Evolutionary conservation across 2,329 filamentous ascomycete genomes (phyloP), one percentile per base, ranked within the genome.

Genomic region (Aureobasidium sp.): DNA sequence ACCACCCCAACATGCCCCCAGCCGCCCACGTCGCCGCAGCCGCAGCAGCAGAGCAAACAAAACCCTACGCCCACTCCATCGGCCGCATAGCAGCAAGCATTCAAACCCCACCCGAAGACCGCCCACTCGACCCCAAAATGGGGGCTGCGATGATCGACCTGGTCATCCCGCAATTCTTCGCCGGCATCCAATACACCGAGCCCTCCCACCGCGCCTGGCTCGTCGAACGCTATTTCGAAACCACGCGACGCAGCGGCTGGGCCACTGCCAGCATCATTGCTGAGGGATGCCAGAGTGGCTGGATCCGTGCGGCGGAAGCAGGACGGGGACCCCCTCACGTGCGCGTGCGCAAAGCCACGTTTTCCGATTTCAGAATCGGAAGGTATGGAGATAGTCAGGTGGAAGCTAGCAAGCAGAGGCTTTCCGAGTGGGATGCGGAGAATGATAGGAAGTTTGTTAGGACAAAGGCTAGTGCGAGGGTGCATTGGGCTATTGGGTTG

Each of bases 1-100:
- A 86, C 0, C 92, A 96, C 66, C 94, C 94, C 0, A 83, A 83
- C 25, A 96, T 96, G 91, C 93, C 92, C 0, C 90, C 93, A 0
- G 86, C 92, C 9, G 88, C 91, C 37, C 91, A 95, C 84, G 83
- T 91, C 67, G 91, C 94, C 2, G 90, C 90, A 0, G 88, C 87
- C 8, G 80, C 95, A 64, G 85, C 88, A 10, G 90, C 90, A 0
- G 77, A 77, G 15, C 82, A 88, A 31, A 63, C 64, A 2, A 62
- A 62, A 23, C 69, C 73, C 37, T 72, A 70, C 64, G 66, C 65
- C 45, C 70, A 74, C 50, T 63, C 60, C 9, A 60, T 65, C n/a
- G 73, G 59, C 42, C 60, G 62, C 19, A 63, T 67, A 13, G 46
- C 85, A 1, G 89, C 88, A 0, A 92, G 92, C 6, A 77, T 85